Conservation (phyloP, 148 eudicot genomes). For the Cornus suecica region DNA sequence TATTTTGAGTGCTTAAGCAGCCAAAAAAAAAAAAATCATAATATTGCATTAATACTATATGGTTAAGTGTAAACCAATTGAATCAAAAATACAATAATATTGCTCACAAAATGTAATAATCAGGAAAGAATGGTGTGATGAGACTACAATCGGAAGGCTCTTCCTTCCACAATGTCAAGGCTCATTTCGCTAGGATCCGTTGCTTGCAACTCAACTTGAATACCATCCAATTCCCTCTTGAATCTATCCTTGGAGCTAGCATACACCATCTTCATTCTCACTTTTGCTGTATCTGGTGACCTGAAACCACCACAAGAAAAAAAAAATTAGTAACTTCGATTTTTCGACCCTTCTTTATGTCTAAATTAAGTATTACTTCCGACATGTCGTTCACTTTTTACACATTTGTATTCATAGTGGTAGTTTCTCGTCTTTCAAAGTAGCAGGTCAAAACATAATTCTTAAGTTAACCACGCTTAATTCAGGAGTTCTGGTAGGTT, state of each 20-base stretch:
- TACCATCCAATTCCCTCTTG: slow-evolving; percentile 87
- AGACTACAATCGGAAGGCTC: slow-evolving; percentile 37
- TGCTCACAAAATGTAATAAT: background rate
- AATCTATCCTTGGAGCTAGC: slow-evolving; percentile 92
- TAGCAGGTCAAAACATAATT: too few species aligned
- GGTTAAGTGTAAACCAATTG: background rate
- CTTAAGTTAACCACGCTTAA: too few species aligned
- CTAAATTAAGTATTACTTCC: too few species aligned
- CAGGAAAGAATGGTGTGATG: background rate
- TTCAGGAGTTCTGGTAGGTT: too few species aligned
- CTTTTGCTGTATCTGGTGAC: slow-evolving; percentile 78
- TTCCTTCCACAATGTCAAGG: slow-evolving; percentile 59
- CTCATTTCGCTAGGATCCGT: slow-evolving; percentile 93
- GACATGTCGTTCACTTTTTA: too few species aligned
- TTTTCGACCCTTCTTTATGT: background rate
- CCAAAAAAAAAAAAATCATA: background rate
- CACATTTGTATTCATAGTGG: too few species aligned
- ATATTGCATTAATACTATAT: slow-evolving; percentile 4
- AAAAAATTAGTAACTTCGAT: too few species aligned
- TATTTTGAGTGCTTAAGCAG: too few species aligned
- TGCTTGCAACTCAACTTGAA: slow-evolving; percentile 82
- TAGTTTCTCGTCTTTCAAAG: too few species aligned
- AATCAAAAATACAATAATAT: background rate
- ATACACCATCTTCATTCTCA: slow-evolving; percentile 93
- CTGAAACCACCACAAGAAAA: slow-evolving; percentile 20